Evolutionary conservation across 2,329 filamentous ascomycete species (phyloP).

Genomic region (Ophiostoma montium): DNA sequence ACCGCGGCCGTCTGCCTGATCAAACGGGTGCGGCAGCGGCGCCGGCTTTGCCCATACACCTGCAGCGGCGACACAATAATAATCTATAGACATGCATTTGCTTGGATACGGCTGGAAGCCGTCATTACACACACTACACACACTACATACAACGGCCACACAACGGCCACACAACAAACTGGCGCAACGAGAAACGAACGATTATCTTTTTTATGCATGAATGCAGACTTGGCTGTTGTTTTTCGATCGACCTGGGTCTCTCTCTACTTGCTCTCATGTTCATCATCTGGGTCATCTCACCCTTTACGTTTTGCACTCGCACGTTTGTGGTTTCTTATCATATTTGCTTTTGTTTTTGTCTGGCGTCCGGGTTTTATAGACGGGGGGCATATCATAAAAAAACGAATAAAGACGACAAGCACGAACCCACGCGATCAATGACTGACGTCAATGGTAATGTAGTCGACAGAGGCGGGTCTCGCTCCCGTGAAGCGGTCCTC

Average conservation of each 20-base stretch:
- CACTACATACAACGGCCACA: not conserved
- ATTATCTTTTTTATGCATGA: too few species aligned
- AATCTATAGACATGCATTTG: not conserved
- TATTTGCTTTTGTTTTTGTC: not conserved
- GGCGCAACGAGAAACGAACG: too few species aligned
- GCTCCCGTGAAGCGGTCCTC: constrained; percentile 38
- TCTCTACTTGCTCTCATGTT: too few species aligned
- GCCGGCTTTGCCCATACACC: too few species aligned
- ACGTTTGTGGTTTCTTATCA: not conserved
- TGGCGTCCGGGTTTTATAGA: constrained; percentile 5
- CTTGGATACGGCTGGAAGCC: too few species aligned
- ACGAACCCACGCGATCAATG: too few species aligned
- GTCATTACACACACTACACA: not conserved
- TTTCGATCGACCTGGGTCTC: too few species aligned
- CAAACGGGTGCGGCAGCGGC: too few species aligned
- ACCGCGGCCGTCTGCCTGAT: constrained; percentile 7
- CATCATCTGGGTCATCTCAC: too few species aligned
- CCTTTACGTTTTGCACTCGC: not conserved
- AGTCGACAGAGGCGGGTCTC: not conserved
- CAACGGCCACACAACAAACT: too few species aligned
- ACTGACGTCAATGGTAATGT: not conserved
- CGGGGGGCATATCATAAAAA: not conserved
- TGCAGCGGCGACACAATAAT: not conserved
- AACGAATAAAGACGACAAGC: too few species aligned
- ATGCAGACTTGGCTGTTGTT: too few species aligned